Base-by-base conservation (phyloP, 2,329 filamentous ascomycete species). In the Ceratocystis smalleyi region DNA sequence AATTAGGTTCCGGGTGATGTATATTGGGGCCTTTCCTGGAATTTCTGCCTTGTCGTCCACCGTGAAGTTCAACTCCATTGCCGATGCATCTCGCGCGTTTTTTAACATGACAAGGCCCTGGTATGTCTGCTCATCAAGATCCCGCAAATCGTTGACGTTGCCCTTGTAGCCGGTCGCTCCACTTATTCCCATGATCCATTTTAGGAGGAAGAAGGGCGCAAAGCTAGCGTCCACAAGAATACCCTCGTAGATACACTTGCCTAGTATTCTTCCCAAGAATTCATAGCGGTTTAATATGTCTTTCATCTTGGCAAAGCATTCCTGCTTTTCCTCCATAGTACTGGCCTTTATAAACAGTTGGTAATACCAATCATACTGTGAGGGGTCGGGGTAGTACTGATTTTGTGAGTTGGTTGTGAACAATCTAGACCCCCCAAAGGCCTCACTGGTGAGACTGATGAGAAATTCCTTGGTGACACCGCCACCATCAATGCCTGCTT, bases 381-480 rank as follows among this genome's bases (percentile, higher is more conserved):
- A 82, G 0, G 94, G 91, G 71, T 95, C 95, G 0, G 94, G 94
- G 6, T 96, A 79, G 2, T 95, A 77, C 69, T 95, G 91, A 69
- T 92, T 85, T 67, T 88, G 86, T 5, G 61, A 47, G 71, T 95
- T 99, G 62, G 90, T 85, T 4, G 85, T 77, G 71, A 99, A 99
- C 71, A 95, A 81, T 51, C 81, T 78, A 1, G 77, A 76, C 22
- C 77, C 76, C 2, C 81, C 81, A 71, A 97, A 95, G 0, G 91
- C 91, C 72, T 96, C 88, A 22, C 81, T 85, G 1, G 90, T 95
- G 60, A 96, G 83, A 67, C 88, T 94, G 0, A 86, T 96, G 12
- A 99, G 78, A 67, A 99, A 99, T 71, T 99, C 94, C 70, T 99
- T 99, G 1, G 92, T 96, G 7, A 99, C 94, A 67, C 94, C 94